Conservation (phyloP, 331 rosid genomes). For the Pyracantha coccinea region DNA sequence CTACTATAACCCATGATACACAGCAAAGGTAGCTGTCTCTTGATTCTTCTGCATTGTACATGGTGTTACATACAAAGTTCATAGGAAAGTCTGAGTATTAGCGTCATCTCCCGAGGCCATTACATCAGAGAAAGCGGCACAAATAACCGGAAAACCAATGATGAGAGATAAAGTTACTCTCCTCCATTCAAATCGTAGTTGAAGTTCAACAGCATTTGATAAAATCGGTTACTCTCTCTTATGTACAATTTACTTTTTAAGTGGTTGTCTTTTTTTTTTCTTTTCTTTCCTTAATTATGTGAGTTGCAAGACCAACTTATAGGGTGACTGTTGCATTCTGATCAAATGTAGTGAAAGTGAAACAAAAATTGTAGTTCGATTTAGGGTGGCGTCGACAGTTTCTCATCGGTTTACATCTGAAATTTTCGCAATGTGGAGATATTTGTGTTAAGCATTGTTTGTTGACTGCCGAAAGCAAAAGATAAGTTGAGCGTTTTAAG, state of each 20-base stretch:
- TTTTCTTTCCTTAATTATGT: not conserved
- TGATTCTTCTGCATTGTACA: conserved; percentile 8
- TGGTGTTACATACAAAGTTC: conserved; percentile 22
- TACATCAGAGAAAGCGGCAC: conserved; percentile 3
- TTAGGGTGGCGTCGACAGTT: conserved; percentile 3
- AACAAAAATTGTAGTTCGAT: too few species aligned
- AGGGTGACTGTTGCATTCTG: not conserved
- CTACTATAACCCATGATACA: conserved; percentile 3
- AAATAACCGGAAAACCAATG: conserved; percentile 2
- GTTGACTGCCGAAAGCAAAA: not conserved
- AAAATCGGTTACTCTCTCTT: not conserved
- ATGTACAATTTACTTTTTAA: conserved; percentile 16
- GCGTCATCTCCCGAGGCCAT: conserved; percentile 4
- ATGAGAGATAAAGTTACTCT: not conserved
- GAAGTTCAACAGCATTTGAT: conserved; percentile 11
- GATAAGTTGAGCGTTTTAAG: not conserved
- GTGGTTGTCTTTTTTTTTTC: not conserved
- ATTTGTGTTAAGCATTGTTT: not conserved
- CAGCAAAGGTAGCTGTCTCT: not conserved
- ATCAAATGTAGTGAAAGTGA: too few species aligned
- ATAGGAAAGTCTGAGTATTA: not conserved
- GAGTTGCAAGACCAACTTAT: conserved; percentile 18
- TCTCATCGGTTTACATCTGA: not conserved
- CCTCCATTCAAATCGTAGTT: conserved; percentile 2
- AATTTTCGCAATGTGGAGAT: not conserved